Conservation (phyloP, 805 yeast species). For the Ogataea dorogensis region DNA sequence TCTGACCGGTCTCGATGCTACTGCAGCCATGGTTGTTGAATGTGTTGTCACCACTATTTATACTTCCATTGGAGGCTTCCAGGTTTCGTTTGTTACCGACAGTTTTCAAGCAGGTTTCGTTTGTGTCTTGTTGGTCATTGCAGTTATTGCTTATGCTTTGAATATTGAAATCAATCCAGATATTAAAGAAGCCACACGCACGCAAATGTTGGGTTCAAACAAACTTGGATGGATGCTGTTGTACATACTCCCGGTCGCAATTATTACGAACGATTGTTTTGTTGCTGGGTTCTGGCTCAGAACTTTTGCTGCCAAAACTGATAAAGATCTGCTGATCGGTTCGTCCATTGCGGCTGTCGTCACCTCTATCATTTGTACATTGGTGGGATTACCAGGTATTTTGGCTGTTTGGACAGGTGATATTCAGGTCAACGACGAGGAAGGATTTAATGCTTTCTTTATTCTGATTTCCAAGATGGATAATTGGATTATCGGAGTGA, state of each 20-base stretch:
- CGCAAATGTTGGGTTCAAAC: slow-evolving; percentile 62
- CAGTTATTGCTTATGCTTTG: slow-evolving; percentile 76
- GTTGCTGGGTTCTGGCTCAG: slow-evolving; percentile 93
- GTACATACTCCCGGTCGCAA: slow-evolving; percentile 81
- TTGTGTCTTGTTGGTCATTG: slow-evolving; percentile 61
- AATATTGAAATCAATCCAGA: slow-evolving; percentile 62
- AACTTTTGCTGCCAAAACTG: slow-evolving; percentile 82
- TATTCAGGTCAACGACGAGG: slow-evolving; percentile 47
- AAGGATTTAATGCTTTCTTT: slow-evolving; percentile 70
- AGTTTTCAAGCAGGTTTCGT: slow-evolving; percentile 79
- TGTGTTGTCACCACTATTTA: slow-evolving; percentile 85
- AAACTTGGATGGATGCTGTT: slow-evolving; percentile 86
- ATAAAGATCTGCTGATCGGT: slow-evolving; percentile 73
- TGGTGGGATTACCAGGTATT: slow-evolving; percentile 81
- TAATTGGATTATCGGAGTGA: slow-evolving; percentile 81
- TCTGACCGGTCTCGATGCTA: slow-evolving; percentile 73
- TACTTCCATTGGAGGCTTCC: slow-evolving; percentile 86
- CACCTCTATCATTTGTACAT: slow-evolving; percentile 58
- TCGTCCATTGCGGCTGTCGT: slow-evolving; percentile 72
- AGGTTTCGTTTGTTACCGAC: slow-evolving; percentile 84
- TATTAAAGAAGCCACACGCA: slow-evolving; percentile 57
- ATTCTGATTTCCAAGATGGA: slow-evolving; percentile 71
- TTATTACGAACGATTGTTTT: slow-evolving; percentile 86
- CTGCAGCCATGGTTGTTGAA: slow-evolving; percentile 80
- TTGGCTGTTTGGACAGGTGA: slow-evolving; percentile 90